Evolutionary conservation across 768 basidiomycete species (phyloP).

Genomic region (Hygrophorus pudorinus): DNA sequence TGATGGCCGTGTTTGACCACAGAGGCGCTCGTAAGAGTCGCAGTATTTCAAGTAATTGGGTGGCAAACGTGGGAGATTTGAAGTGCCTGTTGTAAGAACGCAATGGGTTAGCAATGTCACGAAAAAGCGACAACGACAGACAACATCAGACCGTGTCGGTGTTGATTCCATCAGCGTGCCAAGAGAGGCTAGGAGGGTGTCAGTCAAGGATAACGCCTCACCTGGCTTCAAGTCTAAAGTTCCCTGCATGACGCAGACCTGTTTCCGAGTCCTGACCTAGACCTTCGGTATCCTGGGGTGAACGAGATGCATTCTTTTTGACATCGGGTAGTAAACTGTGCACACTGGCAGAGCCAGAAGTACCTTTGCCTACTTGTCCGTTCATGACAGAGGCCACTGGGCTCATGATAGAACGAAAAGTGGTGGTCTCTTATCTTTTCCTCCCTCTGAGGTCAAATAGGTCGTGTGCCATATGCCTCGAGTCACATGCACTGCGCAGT

Average conservation of each 20-base stretch:
- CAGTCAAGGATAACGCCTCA: slow-evolving; percentile 32
- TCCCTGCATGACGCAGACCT: slow-evolving; percentile 51
- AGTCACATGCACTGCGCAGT: not conserved
- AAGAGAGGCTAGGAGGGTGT: slow-evolving; percentile 15
- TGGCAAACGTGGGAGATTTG: slow-evolving; percentile 46
- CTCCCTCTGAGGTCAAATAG: no score
- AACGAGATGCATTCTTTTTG: not conserved
- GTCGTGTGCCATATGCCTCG: no score
- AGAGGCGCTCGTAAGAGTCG: slow-evolving; percentile 43
- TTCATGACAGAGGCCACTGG: no score
- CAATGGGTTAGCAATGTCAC: slow-evolving; percentile 13
- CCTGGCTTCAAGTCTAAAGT: slow-evolving; percentile 55
- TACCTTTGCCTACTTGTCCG: no score
- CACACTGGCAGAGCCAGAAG: no score
- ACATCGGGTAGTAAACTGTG: not conserved
- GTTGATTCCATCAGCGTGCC: slow-evolving; percentile 24
- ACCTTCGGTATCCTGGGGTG: not conserved
- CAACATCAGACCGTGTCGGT: slow-evolving; percentile 29
- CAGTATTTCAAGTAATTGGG: slow-evolving; percentile 45
- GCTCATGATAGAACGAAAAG: no score
- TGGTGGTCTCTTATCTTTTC: no score
- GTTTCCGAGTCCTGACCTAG: slow-evolving; percentile 34
- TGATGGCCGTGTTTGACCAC: slow-evolving; percentile 44
- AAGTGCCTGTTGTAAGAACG: slow-evolving; percentile 41
- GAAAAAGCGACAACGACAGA: slow-evolving; percentile 13